These are phyloP conservation scores for Raffaelea arxii DNA, from an alignment of 2,329 filamentous ascomycete species.

Conservation along the genomic window DNA sequence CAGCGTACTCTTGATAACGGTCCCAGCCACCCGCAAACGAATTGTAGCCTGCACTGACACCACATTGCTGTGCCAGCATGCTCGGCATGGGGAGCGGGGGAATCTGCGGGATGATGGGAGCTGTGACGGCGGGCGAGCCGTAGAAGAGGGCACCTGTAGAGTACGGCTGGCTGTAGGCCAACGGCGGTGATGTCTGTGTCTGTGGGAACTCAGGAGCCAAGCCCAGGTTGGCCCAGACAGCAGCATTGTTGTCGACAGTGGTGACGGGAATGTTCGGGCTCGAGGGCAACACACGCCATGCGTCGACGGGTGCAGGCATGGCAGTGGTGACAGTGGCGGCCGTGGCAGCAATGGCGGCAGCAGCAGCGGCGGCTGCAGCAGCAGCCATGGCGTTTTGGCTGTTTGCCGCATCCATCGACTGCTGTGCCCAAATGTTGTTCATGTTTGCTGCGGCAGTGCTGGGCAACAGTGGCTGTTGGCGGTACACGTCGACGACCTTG, in stretches of 20 bases:
- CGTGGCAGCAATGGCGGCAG: conserved; percentile 11
- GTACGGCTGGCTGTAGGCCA: conserved; percentile 70
- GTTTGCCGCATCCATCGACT: conserved; percentile 38
- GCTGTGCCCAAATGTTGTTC: conserved; percentile 73
- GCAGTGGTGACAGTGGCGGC: conserved; percentile 5
- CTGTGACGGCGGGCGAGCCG: conserved; percentile 59
- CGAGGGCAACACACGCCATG: conserved; percentile 86
- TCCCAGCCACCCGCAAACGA: conserved; percentile 87
- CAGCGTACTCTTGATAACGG: conserved; percentile 74
- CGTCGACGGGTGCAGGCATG: conserved; percentile 63
- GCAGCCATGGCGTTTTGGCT: conserved; percentile 3
- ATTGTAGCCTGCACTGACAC: conserved; percentile 64
- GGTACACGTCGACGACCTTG: conserved; percentile 79
- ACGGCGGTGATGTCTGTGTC: conserved; percentile 70
- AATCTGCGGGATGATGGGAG: conserved; percentile 67
- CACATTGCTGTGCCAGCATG: conserved; percentile 78
- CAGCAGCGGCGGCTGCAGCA: conserved; percentile 8
- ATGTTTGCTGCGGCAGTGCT: conserved; percentile 61
- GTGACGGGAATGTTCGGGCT: conserved; percentile 62
- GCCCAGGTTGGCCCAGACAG: conserved; percentile 71
- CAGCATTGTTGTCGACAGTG: conserved; percentile 56
- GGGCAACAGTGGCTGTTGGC: conserved; percentile 74
- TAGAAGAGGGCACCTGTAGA: conserved; percentile 68
- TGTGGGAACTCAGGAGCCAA: conserved; percentile 64
- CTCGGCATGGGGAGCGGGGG: conserved; percentile 74